These are phyloP conservation scores for Epichloe uncinata DNA, from an alignment of 2,329 filamentous ascomycete species.

Conservation along the genomic window DNA sequence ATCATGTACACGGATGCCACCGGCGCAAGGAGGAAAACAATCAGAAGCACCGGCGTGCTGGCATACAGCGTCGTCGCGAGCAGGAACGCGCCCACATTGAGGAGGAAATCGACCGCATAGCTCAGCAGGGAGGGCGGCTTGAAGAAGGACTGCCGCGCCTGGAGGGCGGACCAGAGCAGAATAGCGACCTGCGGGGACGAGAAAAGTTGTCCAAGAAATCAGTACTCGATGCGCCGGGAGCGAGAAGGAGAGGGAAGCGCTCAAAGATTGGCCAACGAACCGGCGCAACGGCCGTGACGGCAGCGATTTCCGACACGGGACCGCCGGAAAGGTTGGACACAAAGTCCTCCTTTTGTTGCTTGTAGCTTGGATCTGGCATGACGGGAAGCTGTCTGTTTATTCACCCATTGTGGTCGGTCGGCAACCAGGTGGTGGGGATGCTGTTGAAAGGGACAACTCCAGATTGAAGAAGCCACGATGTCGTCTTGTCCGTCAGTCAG, in stretches of 20 bases:
- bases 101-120: conserved; percentile 67
- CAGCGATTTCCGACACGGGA: conserved; percentile 71
- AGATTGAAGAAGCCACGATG: no score
- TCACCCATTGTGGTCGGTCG: neutral
- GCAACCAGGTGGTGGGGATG: neutral
- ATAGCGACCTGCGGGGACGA: conserved; percentile 50
- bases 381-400: conserved; percentile 2
- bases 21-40: conserved; percentile 59
- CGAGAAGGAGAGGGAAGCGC: neutral
- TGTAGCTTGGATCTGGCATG: conserved; percentile 51
- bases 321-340: conserved; percentile 85
- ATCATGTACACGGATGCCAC: conserved; percentile 48
- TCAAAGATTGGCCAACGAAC: conserved; percentile 32
- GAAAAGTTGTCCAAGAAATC: neutral
- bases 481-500: no score
- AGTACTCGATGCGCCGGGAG: neutral
- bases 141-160: conserved; percentile 76
- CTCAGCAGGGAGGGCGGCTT: conserved; percentile 55
- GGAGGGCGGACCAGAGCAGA: conserved; percentile 78
- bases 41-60: conserved; percentile 58
- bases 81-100: conserved; percentile 72
- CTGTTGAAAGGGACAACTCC: neutral
- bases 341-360: conserved; percentile 86
- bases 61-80: conserved; percentile 82
- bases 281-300: conserved; percentile 71